phyloP scores from a whole-genome alignment of 2,329 filamentous ascomycete genomes.

The Apiospora rasikravindrae region DNA sequence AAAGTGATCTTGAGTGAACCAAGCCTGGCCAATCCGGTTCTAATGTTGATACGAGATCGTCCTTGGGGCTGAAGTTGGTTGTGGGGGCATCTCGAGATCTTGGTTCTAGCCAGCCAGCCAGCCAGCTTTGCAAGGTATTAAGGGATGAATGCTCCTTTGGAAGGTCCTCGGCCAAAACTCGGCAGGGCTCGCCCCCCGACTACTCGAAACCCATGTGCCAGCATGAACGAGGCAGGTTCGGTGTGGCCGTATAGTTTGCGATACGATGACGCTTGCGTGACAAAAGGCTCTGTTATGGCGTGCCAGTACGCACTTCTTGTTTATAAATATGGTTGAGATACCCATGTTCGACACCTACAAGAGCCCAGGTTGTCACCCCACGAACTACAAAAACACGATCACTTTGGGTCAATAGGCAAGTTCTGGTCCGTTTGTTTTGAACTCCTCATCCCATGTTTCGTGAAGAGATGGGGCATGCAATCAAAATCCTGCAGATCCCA shows the following conservation, averaged over 20 bases:
- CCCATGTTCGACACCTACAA: background rate
- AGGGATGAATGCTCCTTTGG: background rate
- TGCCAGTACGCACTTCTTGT: background rate
- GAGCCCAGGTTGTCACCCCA: background rate
- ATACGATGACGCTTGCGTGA: background rate
- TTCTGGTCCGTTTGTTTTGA: no score
- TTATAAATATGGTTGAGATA: background rate
- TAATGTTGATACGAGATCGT: background rate
- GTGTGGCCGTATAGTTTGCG: background rate
- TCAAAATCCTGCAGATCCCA: no score
- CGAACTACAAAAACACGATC: background rate
- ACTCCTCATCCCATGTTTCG: no score
- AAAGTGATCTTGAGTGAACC: background rate
- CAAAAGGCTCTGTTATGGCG: background rate
- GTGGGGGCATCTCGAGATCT: background rate
- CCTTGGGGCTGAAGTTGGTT: background rate
- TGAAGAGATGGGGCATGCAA: no score
- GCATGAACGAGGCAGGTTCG: background rate
- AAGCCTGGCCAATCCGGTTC: background rate
- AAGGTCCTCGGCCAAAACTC: background rate
- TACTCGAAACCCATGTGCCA: background rate
- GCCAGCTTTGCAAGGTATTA: background rate
- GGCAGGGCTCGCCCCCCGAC: background rate
- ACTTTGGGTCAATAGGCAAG: background rate
- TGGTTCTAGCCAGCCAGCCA: background rate